Conservation (phyloP, 2,329 filamentous ascomycete species). For the Claviceps citrina region DNA sequence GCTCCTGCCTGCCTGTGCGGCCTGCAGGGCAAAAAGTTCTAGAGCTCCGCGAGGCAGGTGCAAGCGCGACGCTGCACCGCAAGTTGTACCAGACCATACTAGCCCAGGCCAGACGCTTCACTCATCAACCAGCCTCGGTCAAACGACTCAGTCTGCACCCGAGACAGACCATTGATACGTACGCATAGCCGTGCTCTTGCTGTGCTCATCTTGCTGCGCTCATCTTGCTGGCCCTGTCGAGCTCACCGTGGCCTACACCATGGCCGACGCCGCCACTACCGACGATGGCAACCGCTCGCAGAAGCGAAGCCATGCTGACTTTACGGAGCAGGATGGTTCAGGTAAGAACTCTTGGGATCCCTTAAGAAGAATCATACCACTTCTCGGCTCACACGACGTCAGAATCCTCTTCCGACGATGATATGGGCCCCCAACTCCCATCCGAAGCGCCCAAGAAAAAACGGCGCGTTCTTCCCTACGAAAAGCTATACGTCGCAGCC, state of each 20-base stretch:
- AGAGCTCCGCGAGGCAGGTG: slow-evolving; percentile 3
- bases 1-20: neutral
- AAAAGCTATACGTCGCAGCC: slow-evolving; percentile 86
- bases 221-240: too few species aligned
- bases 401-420: slow-evolving; percentile 70
- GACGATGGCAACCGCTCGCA: slow-evolving; percentile 22
- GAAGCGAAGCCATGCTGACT: slow-evolving; percentile 40
- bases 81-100: neutral
- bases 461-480: slow-evolving; percentile 75
- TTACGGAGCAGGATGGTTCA: slow-evolving; percentile 30
- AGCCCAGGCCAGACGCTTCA: neutral
- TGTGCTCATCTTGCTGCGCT: too few species aligned
- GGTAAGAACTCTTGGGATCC: slow-evolving; percentile 16
- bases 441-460: slow-evolving; percentile 78
- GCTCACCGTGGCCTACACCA: too few species aligned
- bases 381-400: slow-evolving; percentile 6
- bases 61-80: neutral
- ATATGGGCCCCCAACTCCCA: slow-evolving; percentile 84
- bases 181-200: too few species aligned
- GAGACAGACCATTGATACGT: too few species aligned
- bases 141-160: too few species aligned
- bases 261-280: slow-evolving; percentile 4
- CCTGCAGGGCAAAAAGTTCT: neutral
- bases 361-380: neutral
- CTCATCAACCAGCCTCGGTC: neutral